Conservation (phyloP, 2,329 filamentous ascomycete species). For the Ceratocystis ficicola region DNA sequence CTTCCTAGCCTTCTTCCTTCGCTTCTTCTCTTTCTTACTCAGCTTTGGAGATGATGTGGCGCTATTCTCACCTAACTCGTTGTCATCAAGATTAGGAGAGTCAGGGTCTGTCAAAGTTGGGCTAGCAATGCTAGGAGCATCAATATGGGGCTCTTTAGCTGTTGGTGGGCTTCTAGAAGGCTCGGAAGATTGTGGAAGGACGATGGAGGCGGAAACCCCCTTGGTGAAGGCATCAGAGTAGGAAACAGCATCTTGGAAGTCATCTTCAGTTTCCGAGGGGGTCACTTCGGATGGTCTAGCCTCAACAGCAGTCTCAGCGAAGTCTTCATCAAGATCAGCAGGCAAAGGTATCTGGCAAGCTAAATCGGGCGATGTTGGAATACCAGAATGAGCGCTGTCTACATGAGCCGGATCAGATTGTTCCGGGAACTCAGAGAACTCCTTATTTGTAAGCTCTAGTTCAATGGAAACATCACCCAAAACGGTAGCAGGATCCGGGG, state of each 20-base stretch:
- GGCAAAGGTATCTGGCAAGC: not conserved
- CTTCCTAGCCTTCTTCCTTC: slow-evolving; percentile 14
- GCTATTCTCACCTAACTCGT: not conserved
- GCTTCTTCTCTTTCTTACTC: slow-evolving; percentile 8
- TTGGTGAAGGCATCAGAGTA: not conserved
- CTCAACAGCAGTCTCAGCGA: not conserved
- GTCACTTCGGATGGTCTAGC: not conserved
- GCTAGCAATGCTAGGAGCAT: too few relatives aligned
- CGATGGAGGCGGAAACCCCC: not conserved
- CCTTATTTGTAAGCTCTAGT: not conserved
- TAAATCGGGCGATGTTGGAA: not conserved
- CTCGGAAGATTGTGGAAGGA: not conserved
- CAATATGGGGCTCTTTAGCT: too few relatives aligned
- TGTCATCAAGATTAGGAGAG: not conserved
- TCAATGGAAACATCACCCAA: not conserved
- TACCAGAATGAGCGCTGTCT: not conserved
- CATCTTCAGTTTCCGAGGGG: not conserved
- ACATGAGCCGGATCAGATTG: not conserved
- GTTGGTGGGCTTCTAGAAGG: not conserved
- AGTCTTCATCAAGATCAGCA: not conserved
- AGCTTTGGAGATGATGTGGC: not conserved
- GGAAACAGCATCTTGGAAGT: not conserved
- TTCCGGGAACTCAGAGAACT: not conserved
- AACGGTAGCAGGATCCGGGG: not conserved
- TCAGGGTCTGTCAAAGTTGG: not conserved